Percentiles rank a stretch among this genome's conserved stretches.
Conservation (phyloP, 495 filamentous ascomycete genomes). For the Stereocaulon alpinum region DNA sequence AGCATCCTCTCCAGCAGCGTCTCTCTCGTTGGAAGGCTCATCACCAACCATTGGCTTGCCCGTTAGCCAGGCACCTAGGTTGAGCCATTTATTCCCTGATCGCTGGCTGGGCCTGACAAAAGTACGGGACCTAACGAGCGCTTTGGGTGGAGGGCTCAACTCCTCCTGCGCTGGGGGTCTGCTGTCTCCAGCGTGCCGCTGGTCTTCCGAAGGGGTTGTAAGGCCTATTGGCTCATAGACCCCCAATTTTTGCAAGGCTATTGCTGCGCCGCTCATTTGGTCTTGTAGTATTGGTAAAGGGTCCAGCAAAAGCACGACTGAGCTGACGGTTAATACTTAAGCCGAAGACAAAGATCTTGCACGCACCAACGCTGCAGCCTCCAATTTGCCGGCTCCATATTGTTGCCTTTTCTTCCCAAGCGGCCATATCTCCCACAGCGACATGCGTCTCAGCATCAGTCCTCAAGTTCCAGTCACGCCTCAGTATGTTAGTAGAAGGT, state of each 20-base stretch:
- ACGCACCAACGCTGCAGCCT: not conserved
- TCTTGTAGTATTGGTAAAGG: conserved; percentile 4
- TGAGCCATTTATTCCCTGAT: not conserved
- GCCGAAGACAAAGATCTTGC: no score
- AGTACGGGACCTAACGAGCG: not conserved
- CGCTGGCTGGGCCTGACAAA: not conserved
- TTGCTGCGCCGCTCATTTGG: not conserved
- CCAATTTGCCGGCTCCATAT: not conserved
- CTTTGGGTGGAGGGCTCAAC: not conserved
- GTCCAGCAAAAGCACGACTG: conserved; percentile 7
- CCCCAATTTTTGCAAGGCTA: not conserved
- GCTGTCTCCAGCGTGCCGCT: no score
- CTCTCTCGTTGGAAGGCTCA: no score
- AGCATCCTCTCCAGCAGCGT: no score
- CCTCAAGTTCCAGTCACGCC: not conserved
- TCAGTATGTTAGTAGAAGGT: conserved; percentile 10
- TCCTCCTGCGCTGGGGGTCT: not conserved
- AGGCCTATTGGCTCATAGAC: not conserved
- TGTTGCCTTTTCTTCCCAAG: conserved; percentile 13
- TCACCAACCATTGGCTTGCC: not conserved
- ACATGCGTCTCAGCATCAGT: not conserved
- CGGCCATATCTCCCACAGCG: not conserved
- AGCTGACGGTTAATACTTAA: not conserved
- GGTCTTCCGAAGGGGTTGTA: no score
- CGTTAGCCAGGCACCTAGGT: not conserved